These are phyloP conservation scores for Mycena crocata DNA, from an alignment of 768 basidiomycete genomes.

Conservation along the genomic window DNA sequence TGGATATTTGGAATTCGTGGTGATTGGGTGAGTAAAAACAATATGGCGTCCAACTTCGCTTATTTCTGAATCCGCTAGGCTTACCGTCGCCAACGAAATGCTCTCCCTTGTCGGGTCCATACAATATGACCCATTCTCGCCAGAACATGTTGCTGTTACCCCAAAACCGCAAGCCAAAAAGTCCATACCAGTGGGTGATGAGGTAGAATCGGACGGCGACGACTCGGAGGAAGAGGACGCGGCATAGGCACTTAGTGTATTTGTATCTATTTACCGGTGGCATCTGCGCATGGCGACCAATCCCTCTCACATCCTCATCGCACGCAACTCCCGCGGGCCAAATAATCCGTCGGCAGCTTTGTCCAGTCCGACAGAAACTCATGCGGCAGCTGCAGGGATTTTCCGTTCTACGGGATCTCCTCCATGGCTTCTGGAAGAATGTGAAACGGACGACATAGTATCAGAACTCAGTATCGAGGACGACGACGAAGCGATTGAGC, in stretches of 20 bases:
- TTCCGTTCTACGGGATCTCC: slow-evolving; percentile 86
- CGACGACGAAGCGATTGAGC: slow-evolving; percentile 78
- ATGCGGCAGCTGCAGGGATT: slow-evolving; percentile 87
- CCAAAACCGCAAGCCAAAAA: slow-evolving; percentile 25
- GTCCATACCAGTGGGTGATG: neutral
- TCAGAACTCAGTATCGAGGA: slow-evolving; percentile 77
- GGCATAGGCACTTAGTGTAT: slow-evolving; percentile 22
- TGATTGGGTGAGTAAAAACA: slow-evolving; percentile 76
- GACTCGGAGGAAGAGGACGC: slow-evolving; percentile 37
- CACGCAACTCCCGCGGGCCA: slow-evolving; percentile 82
- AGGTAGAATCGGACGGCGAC: slow-evolving; percentile 35
- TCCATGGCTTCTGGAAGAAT: slow-evolving; percentile 83
- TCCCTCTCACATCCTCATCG: slow-evolving; percentile 90
- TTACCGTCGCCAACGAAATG: slow-evolving; percentile 95
- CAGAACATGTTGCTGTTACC: slow-evolving; percentile 57
- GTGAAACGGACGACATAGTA: slow-evolving; percentile 75
- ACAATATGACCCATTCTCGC: slow-evolving; percentile 80
- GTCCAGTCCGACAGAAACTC: slow-evolving; percentile 88
- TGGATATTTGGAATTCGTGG: slow-evolving; percentile 83
- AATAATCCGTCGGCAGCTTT: slow-evolving; percentile 84
- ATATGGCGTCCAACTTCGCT: neutral
- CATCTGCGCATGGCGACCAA: slow-evolving; percentile 67
- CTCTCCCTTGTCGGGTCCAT: slow-evolving; percentile 88
- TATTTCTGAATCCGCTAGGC: slow-evolving; percentile 54
- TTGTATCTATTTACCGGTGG: neutral